Conservation (phyloP, 1,139 yeast species). For the Saccharomyces pastorianus region DNA sequence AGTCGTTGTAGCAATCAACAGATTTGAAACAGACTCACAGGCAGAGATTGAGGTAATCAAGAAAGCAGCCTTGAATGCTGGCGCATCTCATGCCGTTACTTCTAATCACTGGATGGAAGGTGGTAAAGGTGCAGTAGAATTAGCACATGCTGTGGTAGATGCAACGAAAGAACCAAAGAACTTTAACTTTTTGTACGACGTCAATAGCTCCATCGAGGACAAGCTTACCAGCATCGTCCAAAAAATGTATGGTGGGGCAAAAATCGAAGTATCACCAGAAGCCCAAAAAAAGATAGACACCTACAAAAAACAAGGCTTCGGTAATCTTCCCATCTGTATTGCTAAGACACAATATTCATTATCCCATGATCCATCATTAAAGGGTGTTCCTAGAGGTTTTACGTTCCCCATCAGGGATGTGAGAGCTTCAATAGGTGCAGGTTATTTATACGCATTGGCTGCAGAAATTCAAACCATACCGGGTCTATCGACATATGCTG, state of each 20-base stretch:
- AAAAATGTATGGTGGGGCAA: slow-evolving; percentile 70
- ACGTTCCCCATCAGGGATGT: slow-evolving; percentile 74
- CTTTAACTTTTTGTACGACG: slow-evolving; percentile 67
- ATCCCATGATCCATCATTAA: slow-evolving; percentile 72
- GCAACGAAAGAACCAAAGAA: slow-evolving; percentile 55
- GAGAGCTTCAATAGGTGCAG: slow-evolving; percentile 76
- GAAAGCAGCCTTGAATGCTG: slow-evolving; percentile 82
- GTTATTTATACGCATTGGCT: slow-evolving; percentile 72
- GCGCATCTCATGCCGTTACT: slow-evolving; percentile 88
- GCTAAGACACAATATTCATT: slow-evolving; percentile 80
- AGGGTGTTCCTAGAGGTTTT: slow-evolving; percentile 76
- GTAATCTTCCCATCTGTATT: slow-evolving; percentile 67
- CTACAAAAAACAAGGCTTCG: slow-evolving; percentile 64
- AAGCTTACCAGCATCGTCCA: slow-evolving; percentile 61
- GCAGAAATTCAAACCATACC: slow-evolving; percentile 82
- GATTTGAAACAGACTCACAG: slow-evolving; percentile 77
- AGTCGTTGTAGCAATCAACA: slow-evolving; percentile 92
- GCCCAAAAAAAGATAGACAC: slow-evolving; percentile 61
- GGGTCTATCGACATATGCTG: slow-evolving; percentile 74
- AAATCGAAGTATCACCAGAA: slow-evolving; percentile 55
- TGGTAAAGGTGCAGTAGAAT: slow-evolving; percentile 84
- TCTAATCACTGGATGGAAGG: slow-evolving; percentile 99
- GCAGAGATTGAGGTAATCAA: slow-evolving; percentile 79
- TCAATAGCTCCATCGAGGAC: slow-evolving; percentile 66
- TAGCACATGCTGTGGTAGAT: slow-evolving; percentile 77